Evolutionary conservation across 768 basidiomycete genomes (phyloP), one percentile per base, ranked within the genome.

Genomic region (Baorangia bicolor): DNA sequence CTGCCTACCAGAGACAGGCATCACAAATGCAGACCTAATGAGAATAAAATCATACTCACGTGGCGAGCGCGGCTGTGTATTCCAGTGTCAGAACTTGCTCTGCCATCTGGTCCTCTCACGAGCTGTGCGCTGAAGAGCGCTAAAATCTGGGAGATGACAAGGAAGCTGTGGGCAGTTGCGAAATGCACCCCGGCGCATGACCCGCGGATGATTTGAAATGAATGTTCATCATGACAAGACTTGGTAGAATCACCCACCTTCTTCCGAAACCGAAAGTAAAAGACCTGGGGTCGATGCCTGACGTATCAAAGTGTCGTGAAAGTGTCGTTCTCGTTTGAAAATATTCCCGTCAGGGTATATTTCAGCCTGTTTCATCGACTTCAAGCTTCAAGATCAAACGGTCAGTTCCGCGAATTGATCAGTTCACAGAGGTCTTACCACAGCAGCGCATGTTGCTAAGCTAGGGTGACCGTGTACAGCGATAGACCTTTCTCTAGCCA

Each of bases 311-410:
- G 41, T 62, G 64, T 4, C 73, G 68, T 38, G 34, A 2, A 71
- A 55, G 41, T 62, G 64, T 4, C 73, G 68, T 12, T 67, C 62
- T 8, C 71, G 71, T 27, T 63, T 62, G 59, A 74, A 73, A 18
- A 18, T 41, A 42, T 63, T 52, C 4, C 69, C 68, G 31, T 73
- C 48, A 3, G 71, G 68, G 43, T 72, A 75, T 10, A n/a, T n/a
- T n/a, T n/a, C n/a, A n/a, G n/a, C n/a, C n/a, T n/a, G n/a, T n/a
- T n/a, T n/a, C n/a, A n/a, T n/a, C n/a, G n/a, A n/a, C n/a, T n/a
- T n/a, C 34, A 10, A 55, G 40, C 54, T 55, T 53, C 18, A 18
- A 25, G 21, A 33, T 21, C 35, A 28, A 37, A 46, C 4, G n/a
- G 23, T 50, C 27, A 55, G 40, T 43, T 43, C 13, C 11, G 23